phyloP scores from a whole-genome alignment of 2,329 filamentous ascomycete species.

The Macrophomina phaseolina region DNA sequence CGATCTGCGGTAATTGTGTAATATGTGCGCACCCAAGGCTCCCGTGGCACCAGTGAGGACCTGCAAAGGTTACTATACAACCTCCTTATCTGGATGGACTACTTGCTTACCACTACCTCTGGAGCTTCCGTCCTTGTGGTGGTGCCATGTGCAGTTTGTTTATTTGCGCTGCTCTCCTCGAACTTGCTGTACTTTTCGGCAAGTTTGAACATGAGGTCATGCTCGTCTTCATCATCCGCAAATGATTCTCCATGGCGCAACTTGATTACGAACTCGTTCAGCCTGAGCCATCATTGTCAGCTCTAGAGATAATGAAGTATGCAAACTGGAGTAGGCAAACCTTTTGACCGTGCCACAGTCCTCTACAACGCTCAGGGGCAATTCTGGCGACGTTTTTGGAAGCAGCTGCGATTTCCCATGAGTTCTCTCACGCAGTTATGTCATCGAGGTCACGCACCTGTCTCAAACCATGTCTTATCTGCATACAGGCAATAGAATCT shows the following conservation, averaged over 20 bases:
- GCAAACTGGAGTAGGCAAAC: neutral
- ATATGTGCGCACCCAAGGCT: conserved; percentile 58
- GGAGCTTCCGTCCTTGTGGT: neutral
- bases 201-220: conserved; percentile 51
- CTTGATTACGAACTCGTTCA: conserved; percentile 47
- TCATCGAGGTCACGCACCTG: neutral
- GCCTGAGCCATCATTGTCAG: conserved; percentile 12
- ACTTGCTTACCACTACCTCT: conserved; percentile 16
- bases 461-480: conserved; percentile 51
- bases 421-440: conserved; percentile 2
- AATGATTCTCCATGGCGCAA: conserved; percentile 46
- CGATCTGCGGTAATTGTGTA: conserved; percentile 51
- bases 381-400: conserved; percentile 37
- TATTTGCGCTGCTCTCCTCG: conserved; percentile 12
- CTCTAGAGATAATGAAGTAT: too few relatives aligned
- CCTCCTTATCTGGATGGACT: neutral
- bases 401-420: conserved; percentile 35
- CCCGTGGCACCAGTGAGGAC: conserved; percentile 59
- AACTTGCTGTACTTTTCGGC: conserved; percentile 57
- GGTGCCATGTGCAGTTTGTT: too few relatives aligned
- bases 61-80: neutral
- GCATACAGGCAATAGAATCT: conserved; percentile 64
- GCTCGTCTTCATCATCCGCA: conserved; percentile 43
- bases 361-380: conserved; percentile 66
- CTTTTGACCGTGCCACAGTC: conserved; percentile 61